phyloP scores from a whole-genome alignment of 768 basidiomycete genomes.

The Boletus reticulatus region DNA sequence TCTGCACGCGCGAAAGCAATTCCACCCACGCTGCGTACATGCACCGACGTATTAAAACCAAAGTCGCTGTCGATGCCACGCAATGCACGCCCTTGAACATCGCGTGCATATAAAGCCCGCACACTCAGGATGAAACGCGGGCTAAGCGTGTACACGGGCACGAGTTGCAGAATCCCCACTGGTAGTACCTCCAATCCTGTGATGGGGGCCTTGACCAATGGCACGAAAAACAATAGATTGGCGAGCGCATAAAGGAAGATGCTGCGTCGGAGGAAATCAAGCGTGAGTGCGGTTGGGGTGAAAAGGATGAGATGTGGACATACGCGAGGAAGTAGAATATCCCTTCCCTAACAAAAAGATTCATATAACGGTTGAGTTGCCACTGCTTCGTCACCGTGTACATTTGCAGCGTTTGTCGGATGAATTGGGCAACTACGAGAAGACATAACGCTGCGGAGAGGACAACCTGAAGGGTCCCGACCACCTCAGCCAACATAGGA shows the following conservation, averaged over 20 bases:
- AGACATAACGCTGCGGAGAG: neutral
- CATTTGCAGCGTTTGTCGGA: neutral
- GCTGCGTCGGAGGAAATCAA: neutral
- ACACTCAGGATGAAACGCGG: conserved; percentile 7
- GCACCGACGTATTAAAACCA: neutral
- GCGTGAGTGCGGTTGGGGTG: neutral
- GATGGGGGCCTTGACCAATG: neutral
- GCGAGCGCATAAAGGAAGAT: neutral
- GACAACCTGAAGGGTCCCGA: neutral
- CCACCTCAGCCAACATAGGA: neutral
- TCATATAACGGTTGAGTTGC: neutral
- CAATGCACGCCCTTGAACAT: neutral
- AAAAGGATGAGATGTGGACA: neutral
- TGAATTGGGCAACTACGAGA: neutral
- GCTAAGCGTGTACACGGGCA: conserved; percentile 4
- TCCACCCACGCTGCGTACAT: too few relatives aligned
- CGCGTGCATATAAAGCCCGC: conserved; percentile 2
- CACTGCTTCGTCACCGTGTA: neutral
- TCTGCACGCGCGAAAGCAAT: too few relatives aligned
- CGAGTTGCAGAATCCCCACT: neutral
- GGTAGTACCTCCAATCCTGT: neutral
- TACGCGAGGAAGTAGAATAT: conserved; percentile 6
- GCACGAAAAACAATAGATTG: neutral
- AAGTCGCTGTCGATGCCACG: neutral
- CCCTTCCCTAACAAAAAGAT: conserved; percentile 2